Evolutionary conservation across 805 yeast species (phyloP).

Genomic region (Tetrapisispora namnaoensis): DNA sequence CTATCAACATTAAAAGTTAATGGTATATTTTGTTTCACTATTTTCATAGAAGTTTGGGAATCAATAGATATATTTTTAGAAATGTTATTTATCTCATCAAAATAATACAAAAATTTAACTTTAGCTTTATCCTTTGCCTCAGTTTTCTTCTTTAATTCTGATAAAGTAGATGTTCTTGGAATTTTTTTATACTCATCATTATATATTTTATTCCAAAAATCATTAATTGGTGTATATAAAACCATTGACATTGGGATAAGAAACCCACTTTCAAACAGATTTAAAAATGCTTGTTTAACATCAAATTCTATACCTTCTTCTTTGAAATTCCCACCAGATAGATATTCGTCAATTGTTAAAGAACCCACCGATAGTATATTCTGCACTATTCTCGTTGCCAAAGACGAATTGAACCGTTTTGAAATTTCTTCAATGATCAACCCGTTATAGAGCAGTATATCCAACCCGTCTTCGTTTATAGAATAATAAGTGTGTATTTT

Average conservation of each 20-base stretch:
- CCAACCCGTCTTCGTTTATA: constrained; percentile 54
- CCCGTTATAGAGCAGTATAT: constrained; percentile 63
- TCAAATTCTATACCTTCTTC: constrained; percentile 15
- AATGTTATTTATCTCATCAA: constrained; percentile 26
- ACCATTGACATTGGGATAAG: constrained; percentile 38
- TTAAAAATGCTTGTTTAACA: constrained; percentile 33
- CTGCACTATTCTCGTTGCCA: constrained; percentile 44
- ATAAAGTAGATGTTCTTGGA: constrained; percentile 33
- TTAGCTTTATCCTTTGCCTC: constrained; percentile 50
- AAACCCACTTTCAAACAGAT: constrained; percentile 41
- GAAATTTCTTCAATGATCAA: constrained; percentile 52
- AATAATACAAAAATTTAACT: constrained; percentile 28
- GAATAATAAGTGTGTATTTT: constrained; percentile 39
- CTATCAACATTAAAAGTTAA: constrained; percentile 56
- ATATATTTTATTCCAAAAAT: constrained; percentile 34
- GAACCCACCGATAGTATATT: constrained; percentile 64
- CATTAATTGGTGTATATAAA: constrained; percentile 30
- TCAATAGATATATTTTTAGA: constrained; percentile 25
- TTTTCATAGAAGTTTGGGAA: constrained; percentile 30
- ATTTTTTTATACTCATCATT: constrained; percentile 32
- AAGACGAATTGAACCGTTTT: constrained; percentile 19
- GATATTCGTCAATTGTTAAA: constrained; percentile 46
- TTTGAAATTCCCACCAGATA: constrained; percentile 20
- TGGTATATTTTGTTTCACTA: constrained; percentile 41
- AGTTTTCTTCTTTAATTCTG: constrained; percentile 46